Conservation (phyloP, 2,329 filamentous ascomycete genomes). For the Aspergillus piperis region DNA sequence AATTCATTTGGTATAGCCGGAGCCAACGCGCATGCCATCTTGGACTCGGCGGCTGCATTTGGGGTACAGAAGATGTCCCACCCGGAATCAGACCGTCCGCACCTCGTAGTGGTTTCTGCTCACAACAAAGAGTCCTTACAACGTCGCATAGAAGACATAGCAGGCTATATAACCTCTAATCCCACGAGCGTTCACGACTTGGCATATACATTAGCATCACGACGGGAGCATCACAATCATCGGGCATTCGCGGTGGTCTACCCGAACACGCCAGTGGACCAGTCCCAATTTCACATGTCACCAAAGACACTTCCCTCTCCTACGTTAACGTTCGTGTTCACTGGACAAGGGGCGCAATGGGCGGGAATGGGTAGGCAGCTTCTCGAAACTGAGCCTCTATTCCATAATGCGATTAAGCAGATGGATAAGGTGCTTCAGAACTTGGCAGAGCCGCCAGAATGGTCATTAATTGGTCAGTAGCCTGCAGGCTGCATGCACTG, state of each 20-base stretch:
- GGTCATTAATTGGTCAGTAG: background rate
- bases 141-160: background rate
- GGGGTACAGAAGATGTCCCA: no score
- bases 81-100: background rate
- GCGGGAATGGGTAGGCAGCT: conserved; percentile 36
- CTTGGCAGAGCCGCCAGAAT: background rate
- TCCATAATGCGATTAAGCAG: no score
- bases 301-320: conserved; percentile 5
- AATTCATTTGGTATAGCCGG: conserved; percentile 32
- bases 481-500: background rate
- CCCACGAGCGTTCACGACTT: conserved; percentile 5
- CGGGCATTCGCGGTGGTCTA: background rate
- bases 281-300: background rate
- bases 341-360: conserved; percentile 43
- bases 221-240: conserved; percentile 12
- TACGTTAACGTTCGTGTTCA: conserved; percentile 37
- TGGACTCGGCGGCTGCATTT: background rate
- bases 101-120: conserved; percentile 11
- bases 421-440: no score
- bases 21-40: conserved; percentile 15
- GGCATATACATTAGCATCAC: conserved; percentile 12
- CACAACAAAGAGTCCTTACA: background rate
- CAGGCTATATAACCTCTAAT: conserved; percentile 1
- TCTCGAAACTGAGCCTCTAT: background rate
- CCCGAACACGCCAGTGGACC: no score